phyloP scores from a whole-genome alignment of 108 stramenopile species.

The Licmophora abbreviata region DNA sequence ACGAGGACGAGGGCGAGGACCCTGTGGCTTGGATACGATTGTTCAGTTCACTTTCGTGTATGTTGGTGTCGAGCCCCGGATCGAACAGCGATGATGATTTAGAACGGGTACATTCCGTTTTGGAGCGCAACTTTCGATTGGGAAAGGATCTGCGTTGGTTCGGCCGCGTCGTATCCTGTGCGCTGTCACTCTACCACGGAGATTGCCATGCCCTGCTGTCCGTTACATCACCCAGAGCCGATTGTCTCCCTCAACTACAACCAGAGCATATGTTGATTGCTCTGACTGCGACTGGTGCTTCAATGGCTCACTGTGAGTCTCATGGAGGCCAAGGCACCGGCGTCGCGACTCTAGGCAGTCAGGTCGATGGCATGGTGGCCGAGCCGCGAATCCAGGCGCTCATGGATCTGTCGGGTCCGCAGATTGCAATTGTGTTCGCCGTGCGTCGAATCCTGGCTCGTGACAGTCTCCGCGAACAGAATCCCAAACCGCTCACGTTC shows the following conservation, averaged over 20 bases:
- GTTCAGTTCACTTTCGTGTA: background rate
- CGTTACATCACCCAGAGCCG: constrained; percentile 1
- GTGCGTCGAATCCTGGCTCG: constrained; percentile 58
- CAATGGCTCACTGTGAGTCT: constrained; percentile 20
- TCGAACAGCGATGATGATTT: constrained; percentile 18
- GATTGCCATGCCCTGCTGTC: constrained; percentile 5
- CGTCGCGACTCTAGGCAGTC: too few species aligned
- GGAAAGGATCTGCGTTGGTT: constrained; percentile 71
- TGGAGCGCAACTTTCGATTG: constrained; percentile 49
- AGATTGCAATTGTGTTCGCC: constrained; percentile 61
- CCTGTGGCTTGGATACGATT: background rate
- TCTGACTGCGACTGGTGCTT: constrained; percentile 53
- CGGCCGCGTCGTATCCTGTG: constrained; percentile 52
- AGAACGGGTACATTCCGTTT: constrained; percentile 12
- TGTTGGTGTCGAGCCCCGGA: background rate
- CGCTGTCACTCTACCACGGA: constrained; percentile 37
- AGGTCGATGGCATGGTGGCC: constrained; percentile 9
- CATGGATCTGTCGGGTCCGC: constrained; percentile 61
- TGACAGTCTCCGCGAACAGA: constrained; percentile 41
- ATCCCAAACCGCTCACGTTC: constrained; percentile 53
- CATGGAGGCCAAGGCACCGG: too few species aligned
- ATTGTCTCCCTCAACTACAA: constrained; percentile 10
- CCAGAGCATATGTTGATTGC: constrained; percentile 46
- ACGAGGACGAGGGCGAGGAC: background rate
- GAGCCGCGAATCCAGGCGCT: constrained; percentile 60